Conservation (phyloP, 2,329 filamentous ascomycete species). For the Paracamarosporium sp. region DNA sequence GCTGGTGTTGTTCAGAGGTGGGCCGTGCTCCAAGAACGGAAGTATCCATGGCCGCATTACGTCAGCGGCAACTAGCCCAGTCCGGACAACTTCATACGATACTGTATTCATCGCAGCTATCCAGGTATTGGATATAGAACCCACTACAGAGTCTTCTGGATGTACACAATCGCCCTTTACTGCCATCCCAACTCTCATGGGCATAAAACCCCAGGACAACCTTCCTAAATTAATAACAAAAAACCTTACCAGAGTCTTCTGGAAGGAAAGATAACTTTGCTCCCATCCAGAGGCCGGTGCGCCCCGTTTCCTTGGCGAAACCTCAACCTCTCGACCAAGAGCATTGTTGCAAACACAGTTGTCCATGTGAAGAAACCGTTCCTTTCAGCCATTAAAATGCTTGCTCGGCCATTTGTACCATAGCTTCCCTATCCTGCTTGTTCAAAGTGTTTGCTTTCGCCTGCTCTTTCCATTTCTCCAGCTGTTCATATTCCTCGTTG, state of each 20-base stretch:
- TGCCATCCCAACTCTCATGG: too few species aligned
- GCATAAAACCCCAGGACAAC: too few species aligned
- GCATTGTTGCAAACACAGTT: background rate
- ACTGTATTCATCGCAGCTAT: background rate
- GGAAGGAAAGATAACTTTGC: too few species aligned
- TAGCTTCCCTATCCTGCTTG: conserved; percentile 38
- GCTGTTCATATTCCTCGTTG: conserved; percentile 30
- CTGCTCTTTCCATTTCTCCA: conserved; percentile 47
- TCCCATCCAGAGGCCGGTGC: too few species aligned
- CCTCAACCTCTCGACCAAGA: background rate
- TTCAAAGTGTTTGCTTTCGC: conserved; percentile 41
- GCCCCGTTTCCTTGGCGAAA: too few species aligned
- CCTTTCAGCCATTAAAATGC: background rate
- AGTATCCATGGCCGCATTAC: background rate
- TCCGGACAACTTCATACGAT: background rate
- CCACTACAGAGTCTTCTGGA: too few species aligned
- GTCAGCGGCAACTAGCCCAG: background rate
- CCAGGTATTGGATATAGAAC: too few species aligned
- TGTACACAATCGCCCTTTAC: too few species aligned
- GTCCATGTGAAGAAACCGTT: background rate
- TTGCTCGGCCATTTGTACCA: conserved; percentile 38
- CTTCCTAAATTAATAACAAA: too few species aligned
- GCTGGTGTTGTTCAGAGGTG: background rate
- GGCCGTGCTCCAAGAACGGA: background rate
- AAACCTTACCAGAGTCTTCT: too few species aligned